A percentile compares a stretch with the other conserved stretches of the same genome.
These are phyloP conservation scores for Saturnispora diversa DNA, from an alignment of 805 yeast species.

Conservation along the genomic window DNA sequence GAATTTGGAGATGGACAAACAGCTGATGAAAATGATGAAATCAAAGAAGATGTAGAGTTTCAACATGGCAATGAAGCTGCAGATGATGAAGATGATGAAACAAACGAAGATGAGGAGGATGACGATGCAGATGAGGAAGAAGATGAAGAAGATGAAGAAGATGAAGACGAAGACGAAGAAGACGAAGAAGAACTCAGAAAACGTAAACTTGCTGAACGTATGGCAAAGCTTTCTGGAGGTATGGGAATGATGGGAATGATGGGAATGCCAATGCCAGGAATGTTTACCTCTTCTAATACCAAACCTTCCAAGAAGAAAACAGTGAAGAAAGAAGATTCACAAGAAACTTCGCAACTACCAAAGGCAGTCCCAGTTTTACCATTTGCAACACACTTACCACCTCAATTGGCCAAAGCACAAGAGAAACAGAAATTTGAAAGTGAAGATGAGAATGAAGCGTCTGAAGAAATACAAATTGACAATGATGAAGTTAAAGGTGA, in stretches of 20 bases:
- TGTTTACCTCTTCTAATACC: conserved; percentile 18
- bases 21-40: conserved; percentile 24
- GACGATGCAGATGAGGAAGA: conserved; percentile 31
- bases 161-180: conserved; percentile 48
- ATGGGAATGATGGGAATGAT: conserved; percentile 71
- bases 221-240: conserved; percentile 94
- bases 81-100: conserved; percentile 25
- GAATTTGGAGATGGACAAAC: background rate
- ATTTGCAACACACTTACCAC: conserved; percentile 29
- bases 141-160: conserved; percentile 43
- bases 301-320: conserved; percentile 24
- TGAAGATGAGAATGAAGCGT: conserved; percentile 9
- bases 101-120: conserved; percentile 26
- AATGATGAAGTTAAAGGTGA: conserved; percentile 12
- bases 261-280: conserved; percentile 36
- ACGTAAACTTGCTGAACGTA: conserved; percentile 74
- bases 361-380: conserved; percentile 49
- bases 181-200: conserved; percentile 73
- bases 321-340: conserved; percentile 16
- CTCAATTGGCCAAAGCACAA: conserved; percentile 6
- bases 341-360: conserved; percentile 20
- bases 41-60: conserved; percentile 19
- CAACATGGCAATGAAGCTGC: conserved; percentile 18
- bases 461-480: conserved; percentile 21
- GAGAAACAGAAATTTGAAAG: background rate